Evolutionary conservation across 2,329 filamentous ascomycete species (phyloP).

Genomic region (Aspergillus flavus): DNA sequence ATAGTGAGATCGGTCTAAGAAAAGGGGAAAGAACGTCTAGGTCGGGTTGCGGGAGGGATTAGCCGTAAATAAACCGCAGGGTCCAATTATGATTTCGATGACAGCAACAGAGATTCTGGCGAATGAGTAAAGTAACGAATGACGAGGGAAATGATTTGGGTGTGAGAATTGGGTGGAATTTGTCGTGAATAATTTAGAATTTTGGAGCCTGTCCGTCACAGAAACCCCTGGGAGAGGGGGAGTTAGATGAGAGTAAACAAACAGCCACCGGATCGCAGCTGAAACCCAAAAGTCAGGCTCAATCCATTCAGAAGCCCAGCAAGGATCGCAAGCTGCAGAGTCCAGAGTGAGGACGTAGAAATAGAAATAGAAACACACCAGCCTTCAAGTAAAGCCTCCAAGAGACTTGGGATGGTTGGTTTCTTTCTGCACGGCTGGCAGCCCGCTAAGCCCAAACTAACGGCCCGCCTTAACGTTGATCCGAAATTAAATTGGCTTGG

Average conservation of each 20-base stretch:
- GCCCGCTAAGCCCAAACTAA: neutral
- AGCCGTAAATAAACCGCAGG: neutral
- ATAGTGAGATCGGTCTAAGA: constrained; percentile 5
- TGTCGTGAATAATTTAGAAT: constrained; percentile 6
- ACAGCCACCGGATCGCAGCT: constrained; percentile 21
- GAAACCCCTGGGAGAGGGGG: constrained; percentile 13
- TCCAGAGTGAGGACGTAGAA: neutral
- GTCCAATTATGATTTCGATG: neutral
- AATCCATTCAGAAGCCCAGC: constrained; percentile 20
- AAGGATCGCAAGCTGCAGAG: neutral
- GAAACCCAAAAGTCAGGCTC: constrained; percentile 11
- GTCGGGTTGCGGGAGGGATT: neutral
- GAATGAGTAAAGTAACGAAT: constrained; percentile 5
- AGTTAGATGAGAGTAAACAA: constrained; percentile 18
- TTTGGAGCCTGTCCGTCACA: constrained; percentile 13
- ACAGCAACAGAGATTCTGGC: neutral
- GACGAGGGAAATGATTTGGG: constrained; percentile 9
- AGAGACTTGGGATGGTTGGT: neutral
- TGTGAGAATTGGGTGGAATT: neutral
- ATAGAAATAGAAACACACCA: neutral
- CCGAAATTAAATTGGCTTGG: constrained; percentile 30
- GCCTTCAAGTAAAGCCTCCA: neutral
- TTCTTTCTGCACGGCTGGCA: constrained; percentile 2
- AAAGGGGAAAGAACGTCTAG: constrained; percentile 20
- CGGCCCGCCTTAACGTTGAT: constrained; percentile 29